Percentiles rank a stretch among this genome's conserved stretches.
Conservation (phyloP, 305 asterid genomes). For the Fraxinus sp. region DNA sequence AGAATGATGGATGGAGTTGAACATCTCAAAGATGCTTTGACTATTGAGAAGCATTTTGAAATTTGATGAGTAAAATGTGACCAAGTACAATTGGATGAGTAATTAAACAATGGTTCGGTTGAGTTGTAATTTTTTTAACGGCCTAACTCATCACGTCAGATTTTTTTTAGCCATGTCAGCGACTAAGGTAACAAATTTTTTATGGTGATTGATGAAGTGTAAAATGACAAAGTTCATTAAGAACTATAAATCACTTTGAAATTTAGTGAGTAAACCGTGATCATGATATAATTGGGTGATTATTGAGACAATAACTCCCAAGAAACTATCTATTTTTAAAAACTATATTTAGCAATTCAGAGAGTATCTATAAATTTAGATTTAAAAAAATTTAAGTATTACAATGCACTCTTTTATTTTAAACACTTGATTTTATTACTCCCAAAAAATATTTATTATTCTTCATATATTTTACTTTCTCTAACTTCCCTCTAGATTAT, state of each 20-base stretch:
- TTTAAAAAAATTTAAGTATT: too few species aligned
- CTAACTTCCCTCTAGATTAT: background rate
- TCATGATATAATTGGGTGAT: background rate
- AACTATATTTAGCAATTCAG: too few species aligned
- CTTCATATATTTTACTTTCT: too few species aligned
- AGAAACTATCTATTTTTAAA: too few species aligned
- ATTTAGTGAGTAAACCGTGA: background rate
- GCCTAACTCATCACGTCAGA: background rate
- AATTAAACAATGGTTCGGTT: too few species aligned
- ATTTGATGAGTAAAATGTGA: too few species aligned
- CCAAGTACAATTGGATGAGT: background rate
- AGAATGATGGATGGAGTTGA: background rate
- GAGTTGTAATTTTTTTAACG: too few species aligned
- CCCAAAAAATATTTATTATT: too few species aligned
- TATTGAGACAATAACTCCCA: background rate
- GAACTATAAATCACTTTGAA: background rate
- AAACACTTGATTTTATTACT: too few species aligned
- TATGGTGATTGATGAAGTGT: background rate
- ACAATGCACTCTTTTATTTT: too few species aligned
- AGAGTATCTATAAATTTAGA: too few species aligned
- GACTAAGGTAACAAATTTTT: background rate
- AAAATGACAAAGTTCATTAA: background rate
- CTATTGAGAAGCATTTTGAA: too few species aligned
- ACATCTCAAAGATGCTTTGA: background rate
- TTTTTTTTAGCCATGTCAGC: background rate